Base-by-base conservation (phyloP, 2,329 filamentous ascomycete genomes). In the Geosmithia putterillii region DNA sequence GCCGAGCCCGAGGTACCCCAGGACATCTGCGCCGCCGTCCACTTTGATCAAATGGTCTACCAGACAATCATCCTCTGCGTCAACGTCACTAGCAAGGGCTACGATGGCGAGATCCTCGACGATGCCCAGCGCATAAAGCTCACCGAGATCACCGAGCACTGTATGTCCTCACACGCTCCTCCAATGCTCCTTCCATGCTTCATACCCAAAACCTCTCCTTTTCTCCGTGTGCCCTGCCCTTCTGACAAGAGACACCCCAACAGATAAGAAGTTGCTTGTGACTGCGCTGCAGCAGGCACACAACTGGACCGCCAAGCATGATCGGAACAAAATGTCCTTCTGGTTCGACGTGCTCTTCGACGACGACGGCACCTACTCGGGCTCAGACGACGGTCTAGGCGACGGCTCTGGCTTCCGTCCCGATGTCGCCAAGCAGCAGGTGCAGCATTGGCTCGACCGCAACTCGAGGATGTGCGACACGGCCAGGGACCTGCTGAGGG, bases 291-390 rank as follows among this genome's bases (percentile, higher is more conserved):
- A 83, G 52, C 77, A 82, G 55, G 74, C 76, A 2, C 78, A 82
- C 50, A 83, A 83, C 55, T 81, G 79, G 76, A 79, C 76, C 1
- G 77, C 78, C 44, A 80, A 80, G 47, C 79, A 82, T 51, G 78
- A 82, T 52, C 65, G 79, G 32, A 81, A 81, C 57, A 83, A 83
- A 55, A 82, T 81, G 76, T 69, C 73, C 0, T 82, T 83, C 47
- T 83, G 79, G 78, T 75, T 74, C 44, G 74, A 78, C 43, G 74
- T 81, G 22, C 60, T 83, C 7, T 81, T 81, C 44, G 77, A 82
- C 43, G 75, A 76, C 23, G 69, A 71, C 23, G 64, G 64, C 7
- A 62, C 60, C 3, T 59, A 65, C 23, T 65, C 65, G 8, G 65
- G 66, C 39, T 66, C 70, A 2, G 70, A 76, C 34, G 74, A 79